phyloP scores from a whole-genome alignment of 352 stramenopile species.

The Globisporangium spinosum region DNA sequence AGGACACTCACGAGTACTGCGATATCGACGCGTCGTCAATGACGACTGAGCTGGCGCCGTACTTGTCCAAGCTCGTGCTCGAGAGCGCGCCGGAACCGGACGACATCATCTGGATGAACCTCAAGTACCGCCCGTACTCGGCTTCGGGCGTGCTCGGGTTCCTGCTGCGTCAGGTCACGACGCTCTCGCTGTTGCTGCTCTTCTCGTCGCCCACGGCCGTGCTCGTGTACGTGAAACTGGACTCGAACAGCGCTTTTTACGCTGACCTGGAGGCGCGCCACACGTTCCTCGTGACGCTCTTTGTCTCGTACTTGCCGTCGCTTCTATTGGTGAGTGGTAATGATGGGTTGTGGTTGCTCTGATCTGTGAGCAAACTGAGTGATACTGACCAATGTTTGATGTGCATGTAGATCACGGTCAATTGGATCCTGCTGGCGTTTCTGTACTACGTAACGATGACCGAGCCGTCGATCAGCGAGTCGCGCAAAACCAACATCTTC shows the following conservation, averaged over 20 bases:
- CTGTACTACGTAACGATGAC: slow-evolving; percentile 68
- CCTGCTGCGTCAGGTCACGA: slow-evolving; percentile 43
- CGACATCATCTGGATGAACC: slow-evolving; percentile 75
- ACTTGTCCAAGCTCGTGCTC: slow-evolving; percentile 49
- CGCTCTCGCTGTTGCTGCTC: slow-evolving; percentile 52
- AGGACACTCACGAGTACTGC: background rate
- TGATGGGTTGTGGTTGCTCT: background rate
- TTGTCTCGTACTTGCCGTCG: slow-evolving; percentile 69
- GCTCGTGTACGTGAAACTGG: slow-evolving; percentile 80
- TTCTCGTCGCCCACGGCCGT: slow-evolving; percentile 78
- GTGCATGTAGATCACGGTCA: slow-evolving; percentile 57
- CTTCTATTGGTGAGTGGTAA: slow-evolving; percentile 49
- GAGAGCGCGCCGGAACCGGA: slow-evolving; percentile 69
- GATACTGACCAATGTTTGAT: background rate
- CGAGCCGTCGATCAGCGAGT: slow-evolving; percentile 64
- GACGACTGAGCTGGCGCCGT: slow-evolving; percentile 30
- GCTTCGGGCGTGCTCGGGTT: slow-evolving; percentile 33
- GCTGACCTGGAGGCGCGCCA: slow-evolving; percentile 36
- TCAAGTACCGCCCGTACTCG: slow-evolving; percentile 59
- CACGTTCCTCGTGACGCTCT: slow-evolving; percentile 50
- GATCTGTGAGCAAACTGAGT: background rate
- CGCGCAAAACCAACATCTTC: slow-evolving; percentile 60
- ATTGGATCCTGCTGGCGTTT: slow-evolving; percentile 69
- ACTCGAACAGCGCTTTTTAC: slow-evolving; percentile 65
- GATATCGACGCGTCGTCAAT: background rate